Evolutionary conservation across 140 eudicot species (phyloP), one percentile per base, ranked within the genome.

Genomic region (Anethum foeniculum): DNA sequence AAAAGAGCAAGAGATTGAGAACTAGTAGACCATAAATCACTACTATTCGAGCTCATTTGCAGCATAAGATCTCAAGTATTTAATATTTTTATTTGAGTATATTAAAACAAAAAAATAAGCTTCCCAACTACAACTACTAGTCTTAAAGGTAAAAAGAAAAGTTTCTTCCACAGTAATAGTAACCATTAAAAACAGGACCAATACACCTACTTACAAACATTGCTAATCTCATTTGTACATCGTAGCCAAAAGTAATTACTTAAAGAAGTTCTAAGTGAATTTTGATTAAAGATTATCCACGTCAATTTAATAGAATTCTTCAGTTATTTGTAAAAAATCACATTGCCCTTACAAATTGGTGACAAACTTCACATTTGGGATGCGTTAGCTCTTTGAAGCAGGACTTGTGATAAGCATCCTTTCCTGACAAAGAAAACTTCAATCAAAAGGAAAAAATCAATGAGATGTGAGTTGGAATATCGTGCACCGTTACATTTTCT

Each of bases 291-390:
- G 28, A 41, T 19, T 30, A 39, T 14, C 76, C 43, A 68, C 62
- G 30, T 19, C 62, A 34, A 36, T 78, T 78, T 12, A 62, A 12
- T 49, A 69, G 36, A 71, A 75, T 82, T 76, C 77, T 64, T 76
- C 54, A 15, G 51, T 44, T 38, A 13, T 3, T 12, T 28, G 44
- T 52, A 52, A 5, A 51, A 65, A 10, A 67, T 71, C 52, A 58
- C 28, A 23, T 51, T 21, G 69, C 74, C 47, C 90, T 87, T 90
- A 95, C 97, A 91, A 86, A 95, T 84, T 92, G 94, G 64, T 89
- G 91, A 86, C 98, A 94, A 84, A 94, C 98, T 90, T 92, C 98
- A 86, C 97, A 94, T 80, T 92, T 95, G 56, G 97, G 97, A 84
- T 95, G 97, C 47, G 92, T 89, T 69, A 90, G 76, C 91, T 95